Percentiles rank a stretch among this genome's conserved stretches.
Evolutionary conservation across 192 early-diverging fungal genomes (phyloP).

Genomic region (Jimgerdemannia flammicorona): DNA sequence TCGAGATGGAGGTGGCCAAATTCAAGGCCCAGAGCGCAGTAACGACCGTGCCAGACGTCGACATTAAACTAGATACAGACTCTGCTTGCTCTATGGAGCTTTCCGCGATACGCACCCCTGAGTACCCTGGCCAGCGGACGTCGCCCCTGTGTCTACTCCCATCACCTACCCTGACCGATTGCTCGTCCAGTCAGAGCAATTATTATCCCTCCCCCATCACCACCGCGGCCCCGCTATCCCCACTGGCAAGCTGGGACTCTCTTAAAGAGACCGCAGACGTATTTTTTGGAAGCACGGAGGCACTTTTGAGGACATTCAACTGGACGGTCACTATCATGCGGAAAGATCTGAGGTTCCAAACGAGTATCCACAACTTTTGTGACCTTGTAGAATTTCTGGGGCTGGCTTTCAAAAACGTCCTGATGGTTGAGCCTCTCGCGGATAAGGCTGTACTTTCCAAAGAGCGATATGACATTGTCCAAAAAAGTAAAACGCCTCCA

Average conservation of each 20-base stretch:
- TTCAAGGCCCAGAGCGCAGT: background rate
- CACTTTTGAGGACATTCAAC: background rate
- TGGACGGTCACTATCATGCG: background rate
- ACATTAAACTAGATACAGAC: no score
- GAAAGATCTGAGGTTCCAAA: background rate
- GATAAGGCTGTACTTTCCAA: background rate
- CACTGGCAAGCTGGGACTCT: background rate
- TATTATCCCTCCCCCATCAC: background rate
- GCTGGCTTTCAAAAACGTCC: background rate
- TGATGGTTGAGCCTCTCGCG: background rate
- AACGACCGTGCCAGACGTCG: background rate
- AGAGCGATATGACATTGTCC: background rate
- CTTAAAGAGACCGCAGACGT: background rate
- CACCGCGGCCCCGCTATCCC: no score
- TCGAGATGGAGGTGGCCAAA: background rate
- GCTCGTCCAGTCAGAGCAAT: background rate
- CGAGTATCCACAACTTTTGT: background rate
- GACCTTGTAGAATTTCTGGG: background rate
- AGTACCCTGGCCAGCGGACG: no score
- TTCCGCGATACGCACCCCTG: no score
- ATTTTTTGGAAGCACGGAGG: background rate
- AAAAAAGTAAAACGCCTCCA: background rate
- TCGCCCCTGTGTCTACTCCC: no score
- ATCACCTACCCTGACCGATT: background rate
- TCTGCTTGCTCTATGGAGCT: no score